Base-by-base conservation (phyloP, 768 basidiomycete species). In the Lyophyllum atratum region DNA sequence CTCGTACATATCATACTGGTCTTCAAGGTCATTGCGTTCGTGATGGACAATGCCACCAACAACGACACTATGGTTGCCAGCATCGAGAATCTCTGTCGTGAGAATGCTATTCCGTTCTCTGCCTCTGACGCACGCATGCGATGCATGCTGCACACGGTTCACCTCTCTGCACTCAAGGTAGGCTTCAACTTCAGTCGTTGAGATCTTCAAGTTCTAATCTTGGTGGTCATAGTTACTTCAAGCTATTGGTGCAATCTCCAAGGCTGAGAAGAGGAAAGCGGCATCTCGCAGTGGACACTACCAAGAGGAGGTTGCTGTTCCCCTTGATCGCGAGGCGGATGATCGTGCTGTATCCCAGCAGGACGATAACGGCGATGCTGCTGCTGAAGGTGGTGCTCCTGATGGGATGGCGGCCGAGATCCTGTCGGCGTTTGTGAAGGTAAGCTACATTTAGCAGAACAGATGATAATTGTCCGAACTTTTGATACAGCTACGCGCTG, bases 101-200 rank as follows among this genome's bases (percentile, higher is more conserved):
- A 50, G 2, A 52, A 43, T 11, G 61, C 61, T 4, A 68, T 76
- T 31, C 3, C 17, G 1, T 72, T 76, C 50, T 55, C 57, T 26
- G 64, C 70, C 1, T 12, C 2, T 9, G 44, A 64, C 10, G 60
- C 70, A 6, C 62, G 69, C 3, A 54, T 72, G 21, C 68, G 64
- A 21, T 76, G 74, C 60, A 71, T 75, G 70, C 75, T 72, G 0
- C 75, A 76, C 42, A 75, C 72, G 0, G 62, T 76, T 19, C 71
- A 76, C 55, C 67, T 76, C 29, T 72, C 73, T 6, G 70, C 71
- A 4, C 28, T 71, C 6, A 59, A 72, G 62, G 72, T 69, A 48
- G 17, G 56, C 43, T 45, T 6, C 46, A 25, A 26, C 24, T 37
- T 15, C 9, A 45, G 1, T 44, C 10, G 4, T 4, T 50, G 8